Evolutionary conservation across 116 monocot species (phyloP), one percentile per base, ranked within the genome.

Genomic region (Zostera marina): DNA sequence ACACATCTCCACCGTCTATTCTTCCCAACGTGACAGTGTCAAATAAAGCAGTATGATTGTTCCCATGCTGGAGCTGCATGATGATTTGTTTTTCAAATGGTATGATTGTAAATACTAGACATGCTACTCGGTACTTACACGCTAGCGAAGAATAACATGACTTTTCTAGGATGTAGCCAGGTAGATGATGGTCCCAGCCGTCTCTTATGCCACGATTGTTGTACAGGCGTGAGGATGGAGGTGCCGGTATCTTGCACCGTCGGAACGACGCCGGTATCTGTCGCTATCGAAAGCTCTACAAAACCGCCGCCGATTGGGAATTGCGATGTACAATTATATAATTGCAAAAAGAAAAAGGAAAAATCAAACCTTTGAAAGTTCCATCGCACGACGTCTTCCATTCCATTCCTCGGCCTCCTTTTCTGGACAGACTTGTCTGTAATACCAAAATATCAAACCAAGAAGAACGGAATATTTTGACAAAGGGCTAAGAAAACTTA

Each of bases 1-100:
- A n/a, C n/a, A n/a, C 41, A 22, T 58, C 58, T 22, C 19, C 19
- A 41, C 56, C 56, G 56, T 49, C 64, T 53, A 60, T 71, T 64
- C 15, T 42, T 7, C 59, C 53, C 45, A 71, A 59, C 11, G 74
- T 69, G 54, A n/a, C n/a, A n/a, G n/a, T n/a, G n/a, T n/a, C n/a
- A 69, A 74, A 42, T 74, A 74, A 5, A 74, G 65, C 20, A 74
- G 60, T 22, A 74, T 47, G 42, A 74, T 56, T 3, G 74, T 74
- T 46, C 74, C 74, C 64, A 69, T 65, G 74, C 64, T 69, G 9
- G 69, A 74, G 55, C 74, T 69, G 60, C 42, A 45, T 21, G 15
- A 23, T n/a, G n/a, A n/a, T n/a, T n/a, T n/a, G n/a, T n/a, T n/a
- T n/a, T n/a, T n/a, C n/a, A n/a, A n/a, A n/a, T n/a, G n/a, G n/a